Conservation (phyloP, 495 filamentous ascomycete genomes). For the Achaetomiella virescens region DNA sequence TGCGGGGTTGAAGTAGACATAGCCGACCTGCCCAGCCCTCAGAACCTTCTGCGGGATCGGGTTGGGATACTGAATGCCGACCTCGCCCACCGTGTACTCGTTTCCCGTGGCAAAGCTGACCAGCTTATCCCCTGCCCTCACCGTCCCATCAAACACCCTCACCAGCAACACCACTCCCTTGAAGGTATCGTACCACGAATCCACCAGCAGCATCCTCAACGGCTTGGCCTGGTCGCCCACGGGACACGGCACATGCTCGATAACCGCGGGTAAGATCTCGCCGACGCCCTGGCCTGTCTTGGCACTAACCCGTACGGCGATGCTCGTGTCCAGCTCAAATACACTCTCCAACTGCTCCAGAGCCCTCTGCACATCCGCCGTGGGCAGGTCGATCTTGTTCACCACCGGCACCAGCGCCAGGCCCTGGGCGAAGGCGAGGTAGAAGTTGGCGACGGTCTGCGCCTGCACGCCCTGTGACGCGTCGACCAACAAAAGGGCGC, state of each 20-base stretch:
- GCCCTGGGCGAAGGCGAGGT: constrained; percentile 88
- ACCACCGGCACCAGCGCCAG: constrained; percentile 82
- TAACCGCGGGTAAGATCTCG: constrained; percentile 70
- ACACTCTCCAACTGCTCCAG: constrained; percentile 76
- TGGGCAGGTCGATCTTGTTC: constrained; percentile 91
- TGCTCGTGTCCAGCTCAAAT: constrained; percentile 79
- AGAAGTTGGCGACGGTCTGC: constrained; percentile 97
- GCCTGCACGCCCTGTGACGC: constrained; percentile 89
- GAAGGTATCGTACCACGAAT: constrained; percentile 97
- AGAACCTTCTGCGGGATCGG: constrained; percentile 73
- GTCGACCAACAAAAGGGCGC: constrained; percentile 87
- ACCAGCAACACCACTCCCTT: constrained; percentile 90
- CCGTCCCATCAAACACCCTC: constrained; percentile 80
- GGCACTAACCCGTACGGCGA: constrained; percentile 81
- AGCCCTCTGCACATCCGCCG: constrained; percentile 76
- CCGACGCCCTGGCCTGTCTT: constrained; percentile 89
- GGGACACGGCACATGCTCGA: constrained; percentile 77
- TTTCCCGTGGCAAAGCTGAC: constrained; percentile 78
- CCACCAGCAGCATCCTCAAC: constrained; percentile 80
- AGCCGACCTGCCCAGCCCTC: constrained; percentile 89
- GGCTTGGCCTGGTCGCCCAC: constrained; percentile 64
- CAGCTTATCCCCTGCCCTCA: constrained; percentile 76
- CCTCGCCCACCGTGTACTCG: constrained; percentile 89
- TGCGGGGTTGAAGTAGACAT: constrained; percentile 94
- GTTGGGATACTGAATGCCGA: constrained; percentile 93